phyloP scores from a whole-genome alignment of 176 grass and related monocot species.

The Cocos nucifera region DNA sequence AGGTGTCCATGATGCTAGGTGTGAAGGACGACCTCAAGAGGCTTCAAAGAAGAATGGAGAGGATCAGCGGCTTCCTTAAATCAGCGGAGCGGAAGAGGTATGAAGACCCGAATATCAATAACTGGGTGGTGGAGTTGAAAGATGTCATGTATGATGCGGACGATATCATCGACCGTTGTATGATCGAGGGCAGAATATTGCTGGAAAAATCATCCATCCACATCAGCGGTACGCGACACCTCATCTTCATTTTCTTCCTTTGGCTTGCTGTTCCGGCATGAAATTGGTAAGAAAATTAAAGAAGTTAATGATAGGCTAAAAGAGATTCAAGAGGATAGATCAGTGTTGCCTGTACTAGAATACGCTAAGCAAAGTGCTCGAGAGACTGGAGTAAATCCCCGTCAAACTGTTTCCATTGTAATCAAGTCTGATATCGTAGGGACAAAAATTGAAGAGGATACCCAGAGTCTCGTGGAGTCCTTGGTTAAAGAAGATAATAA shows the following conservation, averaged over 20 bases:
- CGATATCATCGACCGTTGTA: slow-evolving; percentile 23
- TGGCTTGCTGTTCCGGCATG: slow-evolving; percentile 25
- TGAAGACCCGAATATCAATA: too few relatives aligned
- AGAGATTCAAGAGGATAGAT: slow-evolving; percentile 40
- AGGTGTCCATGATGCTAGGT: too few relatives aligned
- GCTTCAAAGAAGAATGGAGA: too few relatives aligned
- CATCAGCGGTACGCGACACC: slow-evolving; percentile 18
- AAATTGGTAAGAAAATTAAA: slow-evolving; percentile 49
- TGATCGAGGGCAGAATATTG: slow-evolving; percentile 44
- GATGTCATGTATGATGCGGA: too few relatives aligned
- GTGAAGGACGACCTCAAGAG: too few relatives aligned
- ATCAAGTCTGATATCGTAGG: slow-evolving; percentile 22
- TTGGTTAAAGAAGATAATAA: too few relatives aligned
- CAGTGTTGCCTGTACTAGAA: neutral
- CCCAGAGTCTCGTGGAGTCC: neutral
- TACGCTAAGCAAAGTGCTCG: neutral
- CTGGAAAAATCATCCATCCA: slow-evolving; percentile 16
- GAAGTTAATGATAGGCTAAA: slow-evolving; percentile 43
- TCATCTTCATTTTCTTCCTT: slow-evolving; percentile 35
- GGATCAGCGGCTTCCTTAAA: too few relatives aligned
- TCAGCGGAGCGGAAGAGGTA: too few relatives aligned
- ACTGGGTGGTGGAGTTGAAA: too few relatives aligned
- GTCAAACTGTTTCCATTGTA: neutral
- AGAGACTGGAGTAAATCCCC: neutral
- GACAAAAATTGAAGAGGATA: slow-evolving; percentile 31